Evolutionary conservation across 352 stramenopile genomes (phyloP), one percentile per base, ranked within the genome.

Genomic region (Pythium inflatum): DNA sequence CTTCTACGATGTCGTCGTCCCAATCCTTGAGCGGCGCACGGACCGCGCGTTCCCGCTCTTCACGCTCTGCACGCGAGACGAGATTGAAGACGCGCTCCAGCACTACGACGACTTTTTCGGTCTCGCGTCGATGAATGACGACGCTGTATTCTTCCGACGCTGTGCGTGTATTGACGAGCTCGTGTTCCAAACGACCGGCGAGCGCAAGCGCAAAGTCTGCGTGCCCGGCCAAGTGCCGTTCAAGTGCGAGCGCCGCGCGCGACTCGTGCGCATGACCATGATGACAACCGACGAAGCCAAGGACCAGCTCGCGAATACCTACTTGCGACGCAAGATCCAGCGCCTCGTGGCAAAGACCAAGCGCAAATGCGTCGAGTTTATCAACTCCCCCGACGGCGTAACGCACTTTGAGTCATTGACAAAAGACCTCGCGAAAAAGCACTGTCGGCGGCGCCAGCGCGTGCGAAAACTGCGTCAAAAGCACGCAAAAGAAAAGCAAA

Each of bases 101-200:
- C 75, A 89, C 48, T 90, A 85, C 38, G 70, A 87, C 33, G 84
- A 92, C 59, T 76, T 86, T 40, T 90, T 90, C 40, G 74, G 80
- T 0, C 22, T 40, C 1, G 84, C 80, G 28, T 75, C 66, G 2
- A 66, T 81, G 27, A 57, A 70, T 5, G 57, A 80, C 48, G 22
- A 43, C 8, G 58, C 51, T 0, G 66, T 70, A 3, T 27, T 49
- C 22, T 88, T 92, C 36, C 77, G 81, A 24, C 74, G 73, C 5
- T 90, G 84, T 56, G 63, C 68, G 43, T 92, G 84, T 62, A 57
- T 89, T 3, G 81, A 92, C 45, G 58, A 72, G 9, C 61, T 80
- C 2, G 67, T 78, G 64, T 70, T 45, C 24, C 43, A 36, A 2
- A 59, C 53, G 2, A 56, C 68, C 38, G 70, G 74, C 18, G 59